Conservation (phyloP, 2,329 filamentous ascomycete genomes). For the Botrytis aclada region DNA sequence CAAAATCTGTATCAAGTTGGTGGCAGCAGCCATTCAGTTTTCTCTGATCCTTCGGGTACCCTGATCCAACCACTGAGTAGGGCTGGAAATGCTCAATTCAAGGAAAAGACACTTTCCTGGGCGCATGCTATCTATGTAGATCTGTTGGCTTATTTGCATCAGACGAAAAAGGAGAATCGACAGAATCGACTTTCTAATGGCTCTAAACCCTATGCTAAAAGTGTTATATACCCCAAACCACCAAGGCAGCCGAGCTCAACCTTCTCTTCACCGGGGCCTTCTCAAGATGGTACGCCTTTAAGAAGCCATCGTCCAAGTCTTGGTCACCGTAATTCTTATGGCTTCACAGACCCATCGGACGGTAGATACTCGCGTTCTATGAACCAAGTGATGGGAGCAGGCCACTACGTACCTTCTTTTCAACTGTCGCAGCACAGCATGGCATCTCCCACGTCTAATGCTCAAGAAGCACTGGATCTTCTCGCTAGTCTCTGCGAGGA, state of each 20-base stretch:
- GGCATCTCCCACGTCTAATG: slow-evolving; percentile 43
- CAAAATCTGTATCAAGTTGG: slow-evolving; percentile 16
- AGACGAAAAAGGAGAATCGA: slow-evolving; percentile 49
- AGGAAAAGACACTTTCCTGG: slow-evolving; percentile 64
- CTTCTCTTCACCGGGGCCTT: slow-evolving; percentile 23
- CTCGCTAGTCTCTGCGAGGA: slow-evolving; percentile 74
- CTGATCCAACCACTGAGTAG: slow-evolving; percentile 30
- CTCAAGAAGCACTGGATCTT: slow-evolving; percentile 64
- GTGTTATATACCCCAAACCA: slow-evolving; percentile 54
- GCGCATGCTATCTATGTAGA: slow-evolving; percentile 73
- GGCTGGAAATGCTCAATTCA: slow-evolving; percentile 50
- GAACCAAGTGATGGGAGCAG: slow-evolving; percentile 27
- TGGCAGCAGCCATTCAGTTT: slow-evolving; percentile 6
- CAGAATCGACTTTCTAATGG: slow-evolving; percentile 37
- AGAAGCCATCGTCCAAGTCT: slow-evolving; percentile 8
- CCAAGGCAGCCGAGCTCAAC: slow-evolving; percentile 36
- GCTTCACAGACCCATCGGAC: slow-evolving; percentile 19
- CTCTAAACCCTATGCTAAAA: slow-evolving; percentile 44
- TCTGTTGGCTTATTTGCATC: slow-evolving; percentile 62
- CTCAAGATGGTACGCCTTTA: neutral
- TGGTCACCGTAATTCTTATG: slow-evolving; percentile 8
- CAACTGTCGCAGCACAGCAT: slow-evolving; percentile 24
- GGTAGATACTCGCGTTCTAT: slow-evolving; percentile 21
- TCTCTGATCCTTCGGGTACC: slow-evolving; percentile 26
- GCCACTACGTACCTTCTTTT: slow-evolving; percentile 33